Conservation (phyloP, 306 rosid species). For the Ceratonia siliqua region DNA sequence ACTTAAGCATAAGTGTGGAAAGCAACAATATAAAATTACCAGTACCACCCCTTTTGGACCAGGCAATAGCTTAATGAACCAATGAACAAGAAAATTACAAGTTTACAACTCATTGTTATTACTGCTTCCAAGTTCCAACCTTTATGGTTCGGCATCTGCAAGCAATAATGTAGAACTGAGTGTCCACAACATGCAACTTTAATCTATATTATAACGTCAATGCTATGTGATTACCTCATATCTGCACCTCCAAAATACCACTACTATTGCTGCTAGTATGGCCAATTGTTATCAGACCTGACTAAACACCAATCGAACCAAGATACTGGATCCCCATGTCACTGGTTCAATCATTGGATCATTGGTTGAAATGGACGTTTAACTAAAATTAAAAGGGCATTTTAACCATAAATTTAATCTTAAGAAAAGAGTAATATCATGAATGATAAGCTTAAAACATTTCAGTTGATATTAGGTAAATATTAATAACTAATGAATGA, state of each 20-base stretch:
- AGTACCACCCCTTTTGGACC: background rate
- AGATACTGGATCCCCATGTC: no score
- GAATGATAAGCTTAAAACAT: background rate
- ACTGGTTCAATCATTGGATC: no score
- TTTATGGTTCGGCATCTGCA: slow-evolving; percentile 20
- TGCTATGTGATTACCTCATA: background rate
- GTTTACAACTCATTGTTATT: background rate
- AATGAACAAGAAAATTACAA: slow-evolving; percentile 4
- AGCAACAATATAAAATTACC: background rate
- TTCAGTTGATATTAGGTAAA: background rate
- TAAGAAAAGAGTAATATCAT: slow-evolving; percentile 7
- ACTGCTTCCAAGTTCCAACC: background rate
- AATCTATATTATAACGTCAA: background rate
- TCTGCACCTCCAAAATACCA: background rate
- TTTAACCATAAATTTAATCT: slow-evolving; percentile 15
- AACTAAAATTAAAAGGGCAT: background rate
- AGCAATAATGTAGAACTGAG: slow-evolving; percentile 22
- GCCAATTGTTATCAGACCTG: background rate
- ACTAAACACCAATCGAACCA: background rate
- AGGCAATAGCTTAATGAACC: slow-evolving; percentile 11
- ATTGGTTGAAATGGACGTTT: no score
- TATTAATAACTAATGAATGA: background rate
- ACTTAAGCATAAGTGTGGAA: background rate
- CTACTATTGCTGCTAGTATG: background rate
- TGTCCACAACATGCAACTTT: background rate